phyloP scores from a whole-genome alignment of 331 rosid species.

The Stylosanthes scabra region DNA sequence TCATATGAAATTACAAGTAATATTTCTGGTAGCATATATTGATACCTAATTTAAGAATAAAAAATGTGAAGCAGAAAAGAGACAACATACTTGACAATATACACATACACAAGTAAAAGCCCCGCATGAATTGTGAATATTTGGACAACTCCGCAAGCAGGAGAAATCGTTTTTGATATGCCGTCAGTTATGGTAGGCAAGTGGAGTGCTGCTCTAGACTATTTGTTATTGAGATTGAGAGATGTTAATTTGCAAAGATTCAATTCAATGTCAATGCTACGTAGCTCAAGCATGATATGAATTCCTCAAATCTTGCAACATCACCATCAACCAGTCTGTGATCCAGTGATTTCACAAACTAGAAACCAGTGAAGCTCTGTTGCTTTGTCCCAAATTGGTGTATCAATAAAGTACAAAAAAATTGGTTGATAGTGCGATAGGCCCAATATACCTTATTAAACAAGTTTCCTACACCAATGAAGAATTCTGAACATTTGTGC shows the following conservation, averaged over 20 bases:
- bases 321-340: slow-evolving; percentile 28
- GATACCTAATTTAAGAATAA: not conserved
- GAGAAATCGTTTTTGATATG: slow-evolving; percentile 11
- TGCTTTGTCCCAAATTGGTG: slow-evolving; percentile 31
- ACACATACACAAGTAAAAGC: slow-evolving; percentile 10
- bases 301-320: slow-evolving; percentile 25
- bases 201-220: slow-evolving; percentile 31
- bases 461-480: slow-evolving; percentile 84
- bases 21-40: slow-evolving; percentile 11
- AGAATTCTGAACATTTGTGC: slow-evolving; percentile 62
- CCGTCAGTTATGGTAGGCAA: slow-evolving; percentile 22
- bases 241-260: slow-evolving; percentile 22
- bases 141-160: slow-evolving; percentile 12
- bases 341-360: slow-evolving; percentile 25
- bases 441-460: slow-evolving; percentile 42
- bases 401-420: slow-evolving; percentile 17
- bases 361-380: slow-evolving; percentile 17
- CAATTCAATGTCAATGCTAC: slow-evolving; percentile 59
- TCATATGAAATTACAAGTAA: slow-evolving; percentile 14
- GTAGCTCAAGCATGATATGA: slow-evolving; percentile 23
- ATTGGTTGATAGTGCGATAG: slow-evolving; percentile 19
- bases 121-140: slow-evolving; percentile 5
- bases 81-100: slow-evolving; percentile 1
- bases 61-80: slow-evolving; percentile 8
- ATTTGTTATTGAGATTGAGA: not conserved